Evolutionary conservation across 169 alveolate species (phyloP).

Genomic region (Ichthyophthirius multifiliis): DNA sequence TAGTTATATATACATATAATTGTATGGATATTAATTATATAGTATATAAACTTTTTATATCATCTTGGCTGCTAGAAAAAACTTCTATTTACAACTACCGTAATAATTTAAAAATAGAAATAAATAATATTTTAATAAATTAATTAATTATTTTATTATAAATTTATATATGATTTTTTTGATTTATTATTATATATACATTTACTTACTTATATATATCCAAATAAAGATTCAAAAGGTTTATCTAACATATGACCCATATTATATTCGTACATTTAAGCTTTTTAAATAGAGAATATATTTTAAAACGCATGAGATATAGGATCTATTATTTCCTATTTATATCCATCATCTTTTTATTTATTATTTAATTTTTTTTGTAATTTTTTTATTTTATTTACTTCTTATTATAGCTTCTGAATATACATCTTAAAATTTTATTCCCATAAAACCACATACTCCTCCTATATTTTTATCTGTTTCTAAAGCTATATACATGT

Average conservation of each 20-base stretch:
- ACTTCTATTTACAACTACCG: no score
- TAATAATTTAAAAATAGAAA: no score
- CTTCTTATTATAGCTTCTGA: conserved; percentile 14
- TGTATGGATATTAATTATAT: no score
- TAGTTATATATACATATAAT: no score
- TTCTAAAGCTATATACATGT: conserved; percentile 29
- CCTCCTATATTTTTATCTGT: conserved; percentile 27
- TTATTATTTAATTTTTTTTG: background rate
- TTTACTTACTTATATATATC: conserved; percentile 15
- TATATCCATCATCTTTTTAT: conserved; percentile 1
- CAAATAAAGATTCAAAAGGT: conserved; percentile 9
- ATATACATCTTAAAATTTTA: conserved; percentile 15
- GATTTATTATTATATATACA: no score
- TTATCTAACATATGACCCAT: conserved; percentile 17
- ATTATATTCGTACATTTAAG: conserved; percentile 14
- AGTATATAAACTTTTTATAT: no score
- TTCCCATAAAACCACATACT: conserved; percentile 43
- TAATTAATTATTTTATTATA: no score
- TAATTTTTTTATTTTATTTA: background rate
- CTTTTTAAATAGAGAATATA: background rate
- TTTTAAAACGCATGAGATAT: background rate
- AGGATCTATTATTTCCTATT: background rate
- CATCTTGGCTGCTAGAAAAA: no score
- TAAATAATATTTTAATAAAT: no score
- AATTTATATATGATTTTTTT: no score